A percentile compares a stretch with the other conserved stretches of the same genome.
Evolutionary conservation across 2,329 filamentous ascomycete genomes (phyloP).

Genomic region (Fusarium sp.): DNA sequence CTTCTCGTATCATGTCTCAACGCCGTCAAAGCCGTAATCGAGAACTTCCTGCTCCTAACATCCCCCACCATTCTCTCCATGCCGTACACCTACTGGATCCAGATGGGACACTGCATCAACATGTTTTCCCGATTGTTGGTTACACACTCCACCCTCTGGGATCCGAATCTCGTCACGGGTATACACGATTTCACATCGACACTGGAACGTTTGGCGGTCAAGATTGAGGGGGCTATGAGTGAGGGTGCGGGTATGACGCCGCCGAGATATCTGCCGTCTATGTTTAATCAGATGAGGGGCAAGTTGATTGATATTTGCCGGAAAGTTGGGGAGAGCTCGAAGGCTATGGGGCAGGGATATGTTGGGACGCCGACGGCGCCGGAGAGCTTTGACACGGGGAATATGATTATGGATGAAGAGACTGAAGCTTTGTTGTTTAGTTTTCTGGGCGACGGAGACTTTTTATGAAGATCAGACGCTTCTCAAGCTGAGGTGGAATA

Average conservation of each 20-base stretch:
- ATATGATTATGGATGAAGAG: slow-evolving; percentile 1
- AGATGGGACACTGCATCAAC: slow-evolving; percentile 9
- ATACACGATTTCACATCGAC: slow-evolving; percentile 1
- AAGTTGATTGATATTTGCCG: not conserved
- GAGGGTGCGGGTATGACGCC: slow-evolving; percentile 2
- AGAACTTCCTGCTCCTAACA: not conserved
- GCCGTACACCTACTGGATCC: slow-evolving; percentile 15
- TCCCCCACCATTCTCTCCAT: slow-evolving; percentile 4
- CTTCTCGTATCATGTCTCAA: slow-evolving; percentile 13
- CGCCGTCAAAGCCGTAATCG: slow-evolving; percentile 7
- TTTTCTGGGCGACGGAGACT: not conserved
- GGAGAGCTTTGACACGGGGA: not conserved
- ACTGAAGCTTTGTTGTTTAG: not conserved
- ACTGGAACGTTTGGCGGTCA: not conserved
- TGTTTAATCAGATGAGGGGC: not conserved
- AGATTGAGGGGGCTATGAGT: slow-evolving; percentile 1
- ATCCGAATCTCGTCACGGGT: not conserved
- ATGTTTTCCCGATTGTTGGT: slow-evolving; percentile 13
- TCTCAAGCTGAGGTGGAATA: not conserved
- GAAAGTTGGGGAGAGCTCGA: not conserved
- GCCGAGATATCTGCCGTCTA: not conserved
- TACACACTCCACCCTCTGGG: slow-evolving; percentile 12
- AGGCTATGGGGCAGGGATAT: not conserved
- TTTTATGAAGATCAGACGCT: not conserved
- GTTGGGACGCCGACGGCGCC: not conserved